phyloP scores from a whole-genome alignment of 192 early-diverging fungal genomes.

The Umbelopsis sp. region DNA sequence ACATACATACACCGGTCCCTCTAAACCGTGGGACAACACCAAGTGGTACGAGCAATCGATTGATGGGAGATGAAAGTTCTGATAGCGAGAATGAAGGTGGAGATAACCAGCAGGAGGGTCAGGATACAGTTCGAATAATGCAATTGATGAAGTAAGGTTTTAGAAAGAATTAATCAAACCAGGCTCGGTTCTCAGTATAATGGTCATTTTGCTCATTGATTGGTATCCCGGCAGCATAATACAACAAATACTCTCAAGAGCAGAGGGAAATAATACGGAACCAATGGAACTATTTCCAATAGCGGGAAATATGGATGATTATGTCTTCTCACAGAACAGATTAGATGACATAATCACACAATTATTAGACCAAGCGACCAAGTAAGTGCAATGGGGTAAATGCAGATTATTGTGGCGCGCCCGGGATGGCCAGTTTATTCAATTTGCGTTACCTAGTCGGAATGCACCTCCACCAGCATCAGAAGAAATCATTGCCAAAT shows the following conservation, averaged over 20 bases:
- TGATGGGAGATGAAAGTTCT: not conserved
- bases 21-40: not conserved
- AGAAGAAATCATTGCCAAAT: slow-evolving; percentile 68
- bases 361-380: slow-evolving; percentile 70
- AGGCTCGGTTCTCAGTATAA: not conserved
- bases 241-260: slow-evolving; percentile 25
- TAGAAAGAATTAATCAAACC: not conserved
- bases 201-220: not conserved
- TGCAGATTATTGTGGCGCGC: not conserved
- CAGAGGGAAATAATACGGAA: slow-evolving; percentile 33
- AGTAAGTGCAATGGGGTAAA: slow-evolving; percentile 35
- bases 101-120: not conserved
- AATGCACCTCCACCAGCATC: slow-evolving; percentile 82
- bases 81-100: not conserved
- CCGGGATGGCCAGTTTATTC: not conserved
- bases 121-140: slow-evolving; percentile 11
- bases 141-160: slow-evolving; percentile 2
- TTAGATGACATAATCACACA: slow-evolving; percentile 90
- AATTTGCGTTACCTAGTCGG: slow-evolving; percentile 38
- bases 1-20: not conserved
- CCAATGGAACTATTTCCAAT: slow-evolving; percentile 42
- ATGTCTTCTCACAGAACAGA: slow-evolving; percentile 80
- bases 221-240: slow-evolving; percentile 1
- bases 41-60: not conserved
- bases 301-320: slow-evolving; percentile 72